Percentiles rank a stretch among this genome's conserved stretches.
Evolutionary conservation across 2,329 filamentous ascomycete genomes (phyloP).

Genomic region (Penicillium sp.): DNA sequence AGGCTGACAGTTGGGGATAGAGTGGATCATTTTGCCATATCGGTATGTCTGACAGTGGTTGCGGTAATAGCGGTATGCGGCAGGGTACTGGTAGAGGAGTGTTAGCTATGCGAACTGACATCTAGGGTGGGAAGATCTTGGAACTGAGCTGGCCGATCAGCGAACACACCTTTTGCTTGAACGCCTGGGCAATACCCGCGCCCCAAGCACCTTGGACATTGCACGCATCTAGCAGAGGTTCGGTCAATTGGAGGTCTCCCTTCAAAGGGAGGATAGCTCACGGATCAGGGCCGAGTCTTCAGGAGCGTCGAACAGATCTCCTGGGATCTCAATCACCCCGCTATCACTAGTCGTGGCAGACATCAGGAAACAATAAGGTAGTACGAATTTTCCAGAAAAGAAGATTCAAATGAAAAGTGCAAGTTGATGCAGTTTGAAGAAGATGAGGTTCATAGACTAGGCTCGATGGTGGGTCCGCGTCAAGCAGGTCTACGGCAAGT

Average conservation of each 20-base stretch:
- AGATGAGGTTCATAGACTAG: not conserved
- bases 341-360: not conserved
- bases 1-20: conserved; percentile 4
- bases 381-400: not conserved
- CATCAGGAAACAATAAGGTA: not conserved
- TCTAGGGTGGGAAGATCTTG: not conserved
- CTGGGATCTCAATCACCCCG: conserved; percentile 34
- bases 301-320: conserved; percentile 56
- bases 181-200: conserved; percentile 55
- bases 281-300: conserved; percentile 52
- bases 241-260: not conserved
- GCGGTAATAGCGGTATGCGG: conserved; percentile 50
- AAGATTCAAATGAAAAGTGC: too few relatives aligned
- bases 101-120: not conserved
- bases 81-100: conserved; percentile 45
- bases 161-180: conserved; percentile 40
- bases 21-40: not conserved
- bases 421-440: not conserved
- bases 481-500: too few relatives aligned
- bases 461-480: not conserved
- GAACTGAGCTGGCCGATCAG: not conserved
- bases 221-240: conserved; percentile 51
- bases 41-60: conserved; percentile 44
- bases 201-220: conserved; percentile 60
- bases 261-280: conserved; percentile 18